These are phyloP conservation scores for Jamesozyma piceae DNA, from an alignment of 805 yeast species.

Conservation along the genomic window DNA sequence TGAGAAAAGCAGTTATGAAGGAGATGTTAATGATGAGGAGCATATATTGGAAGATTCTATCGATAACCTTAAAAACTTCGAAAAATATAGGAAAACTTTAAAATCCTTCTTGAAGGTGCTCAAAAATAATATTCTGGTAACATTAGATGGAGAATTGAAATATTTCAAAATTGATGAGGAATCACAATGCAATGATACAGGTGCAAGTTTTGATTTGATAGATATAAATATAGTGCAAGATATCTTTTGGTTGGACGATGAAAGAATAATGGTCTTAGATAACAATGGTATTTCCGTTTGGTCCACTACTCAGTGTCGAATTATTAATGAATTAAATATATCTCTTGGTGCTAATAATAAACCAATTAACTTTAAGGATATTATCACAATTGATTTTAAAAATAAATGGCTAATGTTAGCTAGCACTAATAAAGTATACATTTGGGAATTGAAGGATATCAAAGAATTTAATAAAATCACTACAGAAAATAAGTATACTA, in stretches of 20 bases:
- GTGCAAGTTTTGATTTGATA: not conserved
- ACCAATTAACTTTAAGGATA: conserved; percentile 7
- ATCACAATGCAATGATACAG: conserved; percentile 6
- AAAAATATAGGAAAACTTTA: not conserved
- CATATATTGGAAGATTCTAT: not conserved
- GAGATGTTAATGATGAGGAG: too few species aligned
- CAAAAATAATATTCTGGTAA: conserved; percentile 8
- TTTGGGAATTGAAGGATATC: conserved; percentile 11
- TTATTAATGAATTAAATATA: conserved; percentile 9
- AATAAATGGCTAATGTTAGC: conserved; percentile 24
- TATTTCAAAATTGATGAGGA: conserved; percentile 6
- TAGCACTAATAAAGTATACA: conserved; percentile 8
- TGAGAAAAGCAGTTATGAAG: not conserved
- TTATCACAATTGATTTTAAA: conserved; percentile 20
- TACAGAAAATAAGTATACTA: conserved; percentile 9
- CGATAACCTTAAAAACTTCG: not conserved
- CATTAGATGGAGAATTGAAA: conserved; percentile 6
- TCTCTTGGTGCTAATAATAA: not conserved
- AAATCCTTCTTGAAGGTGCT: conserved; percentile 6
- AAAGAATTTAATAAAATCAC: conserved; percentile 3
- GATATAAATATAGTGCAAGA: conserved; percentile 5
- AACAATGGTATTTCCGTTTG: conserved; percentile 17
- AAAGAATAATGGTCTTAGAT: conserved; percentile 15
- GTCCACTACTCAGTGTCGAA: conserved; percentile 8
- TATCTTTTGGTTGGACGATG: conserved; percentile 21